A percentile compares a stretch with the other conserved stretches of the same genome.
These are phyloP conservation scores for Blepharisma japonicum DNA, from an alignment of 73 alveolate genomes.

Conservation along the genomic window DNA sequence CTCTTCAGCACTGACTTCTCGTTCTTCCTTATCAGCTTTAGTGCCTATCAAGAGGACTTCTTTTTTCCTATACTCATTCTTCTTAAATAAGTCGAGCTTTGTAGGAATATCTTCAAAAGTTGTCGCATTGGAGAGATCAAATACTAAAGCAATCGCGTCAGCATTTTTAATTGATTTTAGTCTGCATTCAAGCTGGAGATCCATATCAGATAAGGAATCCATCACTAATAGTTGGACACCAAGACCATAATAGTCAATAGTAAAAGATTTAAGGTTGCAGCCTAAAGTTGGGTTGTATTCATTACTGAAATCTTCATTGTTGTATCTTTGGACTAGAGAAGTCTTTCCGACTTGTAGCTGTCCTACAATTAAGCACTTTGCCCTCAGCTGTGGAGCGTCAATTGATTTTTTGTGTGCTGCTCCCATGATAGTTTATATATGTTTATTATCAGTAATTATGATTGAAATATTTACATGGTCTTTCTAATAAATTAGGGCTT, in stretches of 20 bases:
- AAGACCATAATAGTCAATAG: background rate
- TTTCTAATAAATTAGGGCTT: too few species aligned
- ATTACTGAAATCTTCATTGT: background rate
- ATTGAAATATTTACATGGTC: too few species aligned
- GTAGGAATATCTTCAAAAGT: background rate
- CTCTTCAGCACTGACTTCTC: background rate
- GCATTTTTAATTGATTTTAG: background rate
- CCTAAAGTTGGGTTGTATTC: background rate
- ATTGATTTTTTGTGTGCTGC: too few species aligned
- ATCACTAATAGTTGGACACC: background rate
- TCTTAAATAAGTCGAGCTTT: background rate
- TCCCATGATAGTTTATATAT: too few species aligned
- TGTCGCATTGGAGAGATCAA: background rate
- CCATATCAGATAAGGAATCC: slow-evolving; percentile 10
- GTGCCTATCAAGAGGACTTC: background rate
- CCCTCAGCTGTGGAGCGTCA: too few species aligned
- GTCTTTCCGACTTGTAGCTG: background rate
- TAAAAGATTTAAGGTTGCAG: background rate
- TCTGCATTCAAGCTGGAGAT: background rate
- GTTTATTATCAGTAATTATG: too few species aligned
- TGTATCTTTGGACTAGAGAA: slow-evolving; percentile 2
- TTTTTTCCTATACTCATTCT: background rate
- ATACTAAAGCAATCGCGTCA: background rate
- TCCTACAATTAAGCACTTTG: too few species aligned
- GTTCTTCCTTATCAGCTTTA: background rate